These are phyloP conservation scores for Globisporangium nagaii DNA, from an alignment of 352 stramenopile species.

Conservation along the genomic window DNA sequence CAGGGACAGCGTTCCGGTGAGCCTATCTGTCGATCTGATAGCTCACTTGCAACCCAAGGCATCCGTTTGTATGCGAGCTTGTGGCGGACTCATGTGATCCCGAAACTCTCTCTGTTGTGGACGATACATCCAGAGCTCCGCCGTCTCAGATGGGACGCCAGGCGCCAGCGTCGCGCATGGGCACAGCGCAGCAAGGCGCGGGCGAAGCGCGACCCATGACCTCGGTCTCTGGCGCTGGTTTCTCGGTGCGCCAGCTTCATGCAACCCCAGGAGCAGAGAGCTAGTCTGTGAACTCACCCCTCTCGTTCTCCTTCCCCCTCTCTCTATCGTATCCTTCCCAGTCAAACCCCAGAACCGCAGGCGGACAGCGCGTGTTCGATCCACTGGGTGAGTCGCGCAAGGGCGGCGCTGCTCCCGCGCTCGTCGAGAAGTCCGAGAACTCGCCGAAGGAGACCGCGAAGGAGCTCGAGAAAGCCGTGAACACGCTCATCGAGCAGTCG, in stretches of 20 bases:
- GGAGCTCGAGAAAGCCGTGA: conserved; percentile 89
- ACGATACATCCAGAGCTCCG: conserved; percentile 29
- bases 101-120: neutral
- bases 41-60: neutral
- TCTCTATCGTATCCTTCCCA: conserved; percentile 20
- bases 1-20: conserved; percentile 68
- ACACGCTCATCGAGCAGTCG: conserved; percentile 90
- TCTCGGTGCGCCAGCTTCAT: conserved; percentile 44
- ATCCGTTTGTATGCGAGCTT: neutral
- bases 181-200: conserved; percentile 38
- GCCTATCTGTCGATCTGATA: neutral
- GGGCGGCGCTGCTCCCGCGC: conserved; percentile 60
- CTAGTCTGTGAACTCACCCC: neutral
- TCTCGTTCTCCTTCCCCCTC: neutral
- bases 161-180: conserved; percentile 50
- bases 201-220: conserved; percentile 90
- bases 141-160: conserved; percentile 77
- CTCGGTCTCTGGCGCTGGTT: conserved; percentile 89
- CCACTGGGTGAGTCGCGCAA: conserved; percentile 86
- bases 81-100: no score
- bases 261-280: no score
- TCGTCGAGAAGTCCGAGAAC: conserved; percentile 91
- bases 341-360: conserved; percentile 75
- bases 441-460: conserved; percentile 90
- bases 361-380: conserved; percentile 81